phyloP scores from a whole-genome alignment of 2,329 filamentous ascomycete species.

The Xylariaceae sp. region DNA sequence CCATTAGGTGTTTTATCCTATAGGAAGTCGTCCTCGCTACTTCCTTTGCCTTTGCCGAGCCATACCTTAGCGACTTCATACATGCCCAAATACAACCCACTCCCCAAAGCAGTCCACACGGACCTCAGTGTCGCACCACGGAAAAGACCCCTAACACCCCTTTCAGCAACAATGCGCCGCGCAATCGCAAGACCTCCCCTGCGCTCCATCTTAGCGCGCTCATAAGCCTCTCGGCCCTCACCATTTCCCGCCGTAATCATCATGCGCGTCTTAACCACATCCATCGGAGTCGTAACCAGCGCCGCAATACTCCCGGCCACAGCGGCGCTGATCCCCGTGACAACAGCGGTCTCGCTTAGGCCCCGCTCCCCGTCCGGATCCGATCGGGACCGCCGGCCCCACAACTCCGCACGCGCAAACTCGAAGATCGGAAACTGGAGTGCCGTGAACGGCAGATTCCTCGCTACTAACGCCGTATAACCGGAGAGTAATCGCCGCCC shows the following conservation, averaged over 20 bases:
- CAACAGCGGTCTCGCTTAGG: constrained; percentile 60
- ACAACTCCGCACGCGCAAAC: constrained; percentile 61
- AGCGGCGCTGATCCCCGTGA: constrained; percentile 71
- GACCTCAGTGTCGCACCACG: constrained; percentile 67
- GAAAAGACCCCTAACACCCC: constrained; percentile 70
- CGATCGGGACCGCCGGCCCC: constrained; percentile 25
- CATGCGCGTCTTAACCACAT: constrained; percentile 73
- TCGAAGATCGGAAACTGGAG: constrained; percentile 88
- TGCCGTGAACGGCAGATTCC: constrained; percentile 83
- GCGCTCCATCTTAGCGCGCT: constrained; percentile 16
- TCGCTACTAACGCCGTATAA: constrained; percentile 73
- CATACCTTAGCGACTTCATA: constrained; percentile 76
- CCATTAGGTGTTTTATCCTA: constrained; percentile 3
- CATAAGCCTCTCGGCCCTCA: constrained; percentile 28
- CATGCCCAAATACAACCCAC: constrained; percentile 77
- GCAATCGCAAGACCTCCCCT: constrained; percentile 51
- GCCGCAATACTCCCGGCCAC: constrained; percentile 69
- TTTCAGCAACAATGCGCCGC: constrained; percentile 57
- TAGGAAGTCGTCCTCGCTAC: constrained; percentile 33
- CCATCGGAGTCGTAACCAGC: constrained; percentile 78
- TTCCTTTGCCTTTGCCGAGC: constrained; percentile 43
- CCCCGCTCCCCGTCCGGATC: constrained; percentile 31
- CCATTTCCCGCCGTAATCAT: constrained; percentile 31
- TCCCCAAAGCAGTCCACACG: constrained; percentile 76
- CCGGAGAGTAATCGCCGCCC: constrained; percentile 59